Evolutionary conservation across 1,284 basidiomycete genomes (phyloP).

Genomic region (Anthracocystis setariae): DNA sequence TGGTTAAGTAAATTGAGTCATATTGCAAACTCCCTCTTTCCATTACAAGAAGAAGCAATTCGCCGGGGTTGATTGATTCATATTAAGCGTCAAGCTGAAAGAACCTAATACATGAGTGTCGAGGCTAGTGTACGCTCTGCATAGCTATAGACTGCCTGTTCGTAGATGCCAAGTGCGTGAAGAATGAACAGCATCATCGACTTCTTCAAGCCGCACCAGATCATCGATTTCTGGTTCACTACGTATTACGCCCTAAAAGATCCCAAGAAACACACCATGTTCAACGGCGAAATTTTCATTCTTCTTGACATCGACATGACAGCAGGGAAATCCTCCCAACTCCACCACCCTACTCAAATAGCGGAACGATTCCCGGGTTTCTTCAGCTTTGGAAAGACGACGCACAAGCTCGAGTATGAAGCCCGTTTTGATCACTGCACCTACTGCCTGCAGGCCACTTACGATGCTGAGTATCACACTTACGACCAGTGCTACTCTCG

Average conservation of each 20-base stretch:
- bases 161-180: no score
- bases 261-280: background rate
- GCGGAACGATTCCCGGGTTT: background rate
- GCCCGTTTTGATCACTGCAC: background rate
- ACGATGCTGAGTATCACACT: background rate
- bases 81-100: no score
- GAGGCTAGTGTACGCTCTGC: no score
- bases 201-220: background rate
- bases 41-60: background rate
- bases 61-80: no score
- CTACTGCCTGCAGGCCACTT: background rate
- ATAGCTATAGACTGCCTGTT: no score
- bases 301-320: constrained; percentile 3
- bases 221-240: background rate
- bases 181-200: background rate
- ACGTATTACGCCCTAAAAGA: background rate
- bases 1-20: no score
- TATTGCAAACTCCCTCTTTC: background rate
- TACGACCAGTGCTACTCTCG: background rate
- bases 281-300: constrained; percentile 2
- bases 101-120: no score
- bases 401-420: background rate
- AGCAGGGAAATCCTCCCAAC: no score
- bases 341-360: no score
- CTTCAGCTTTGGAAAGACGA: background rate